These are phyloP conservation scores for Hypsizygus marmoreus DNA, from an alignment of 768 basidiomycete species.

Conservation along the genomic window DNA sequence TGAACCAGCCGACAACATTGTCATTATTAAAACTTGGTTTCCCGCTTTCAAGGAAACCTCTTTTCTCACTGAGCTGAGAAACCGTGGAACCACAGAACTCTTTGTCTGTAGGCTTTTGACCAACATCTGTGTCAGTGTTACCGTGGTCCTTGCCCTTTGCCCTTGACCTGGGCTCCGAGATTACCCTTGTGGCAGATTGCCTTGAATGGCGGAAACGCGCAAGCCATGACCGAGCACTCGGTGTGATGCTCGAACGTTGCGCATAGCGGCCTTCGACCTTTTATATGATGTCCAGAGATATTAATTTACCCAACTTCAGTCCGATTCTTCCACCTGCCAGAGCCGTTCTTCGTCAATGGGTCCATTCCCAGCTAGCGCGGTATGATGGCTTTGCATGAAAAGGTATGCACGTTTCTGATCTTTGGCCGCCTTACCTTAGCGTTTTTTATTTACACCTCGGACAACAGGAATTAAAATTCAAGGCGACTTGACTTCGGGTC, in stretches of 20 bases:
- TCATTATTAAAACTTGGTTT: constrained; percentile 27
- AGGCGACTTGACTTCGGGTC: constrained; percentile 21
- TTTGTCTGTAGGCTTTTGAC: constrained; percentile 25
- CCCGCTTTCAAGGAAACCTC: constrained; percentile 28
- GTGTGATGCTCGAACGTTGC: constrained; percentile 18
- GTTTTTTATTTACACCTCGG: no score
- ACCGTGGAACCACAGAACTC: constrained; percentile 19
- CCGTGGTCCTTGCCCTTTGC: constrained; percentile 25
- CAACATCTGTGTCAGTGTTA: constrained; percentile 27
- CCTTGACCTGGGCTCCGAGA: constrained; percentile 17
- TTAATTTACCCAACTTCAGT: constrained; percentile 10
- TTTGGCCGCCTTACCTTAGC: neutral
- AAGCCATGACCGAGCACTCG: constrained; percentile 24
- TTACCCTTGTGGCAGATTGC: constrained; percentile 24
- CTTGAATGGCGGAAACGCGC: constrained; percentile 25
- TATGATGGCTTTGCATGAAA: constrained; percentile 29
- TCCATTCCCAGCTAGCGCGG: constrained; percentile 30
- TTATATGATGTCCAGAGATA: constrained; percentile 9
- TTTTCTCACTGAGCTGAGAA: constrained; percentile 17
- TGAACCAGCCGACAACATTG: constrained; percentile 7
- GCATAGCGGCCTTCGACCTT: constrained; percentile 1
- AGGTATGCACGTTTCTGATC: constrained; percentile 15
- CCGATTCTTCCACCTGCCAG: constrained; percentile 11
- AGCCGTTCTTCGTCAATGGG: constrained; percentile 28
- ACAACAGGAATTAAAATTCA: constrained; percentile 21